Evolutionary conservation across 345 rosid genomes (phyloP), one percentile per base, ranked within the genome.

Genomic region (Clausena lansium): DNA sequence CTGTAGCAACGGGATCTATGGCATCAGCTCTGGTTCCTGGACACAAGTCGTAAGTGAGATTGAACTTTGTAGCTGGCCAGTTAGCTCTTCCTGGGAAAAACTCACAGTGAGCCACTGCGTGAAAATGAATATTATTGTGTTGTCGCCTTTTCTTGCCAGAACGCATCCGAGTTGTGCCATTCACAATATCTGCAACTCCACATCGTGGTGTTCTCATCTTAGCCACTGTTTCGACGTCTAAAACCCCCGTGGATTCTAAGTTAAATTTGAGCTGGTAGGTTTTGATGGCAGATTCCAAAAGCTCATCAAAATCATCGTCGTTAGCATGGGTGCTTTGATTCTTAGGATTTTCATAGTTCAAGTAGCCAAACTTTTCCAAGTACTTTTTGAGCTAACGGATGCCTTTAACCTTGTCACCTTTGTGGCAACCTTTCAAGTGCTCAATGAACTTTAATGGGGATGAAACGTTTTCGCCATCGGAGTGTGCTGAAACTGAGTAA

Each of bases 21-120:
- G 67, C 82, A 0, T 8, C 78, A 4, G 7, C 35, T 14, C 55
- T 54, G 22, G 78, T 82, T 13, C 71, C 75, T 0, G 65, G 55
- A 9, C 13, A 27, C 27, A 81, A 79, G 11, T 45, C 81, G 10
- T 81, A 84, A 32, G 83, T 79, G 32, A 88, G 5, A 82, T 38
- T 5, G 39, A 80, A 10, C 86, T 88, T 3, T 85, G 84, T 20
- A 80, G 75, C 71, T 88, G 91, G 0, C 87, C 87, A 85, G 58
- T 32, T 80, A 2, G 81, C 83, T 1, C 17, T 62, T 41, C 73
- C 78, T 0, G 24, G 4, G 24, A 86, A 83, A 78, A 84, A 86
- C 0, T 36, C 0, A 47, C 65, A 86, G 55, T 78, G 88, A 6
- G 83, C 33, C 7, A 74, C 81, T 1, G 75, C 15, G 22, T 83